A percentile compares a stretch with the other conserved stretches of the same genome.
These are phyloP conservation scores for Colletotrichum acutatum DNA, from an alignment of 2,329 filamentous ascomycete genomes.

Conservation along the genomic window DNA sequence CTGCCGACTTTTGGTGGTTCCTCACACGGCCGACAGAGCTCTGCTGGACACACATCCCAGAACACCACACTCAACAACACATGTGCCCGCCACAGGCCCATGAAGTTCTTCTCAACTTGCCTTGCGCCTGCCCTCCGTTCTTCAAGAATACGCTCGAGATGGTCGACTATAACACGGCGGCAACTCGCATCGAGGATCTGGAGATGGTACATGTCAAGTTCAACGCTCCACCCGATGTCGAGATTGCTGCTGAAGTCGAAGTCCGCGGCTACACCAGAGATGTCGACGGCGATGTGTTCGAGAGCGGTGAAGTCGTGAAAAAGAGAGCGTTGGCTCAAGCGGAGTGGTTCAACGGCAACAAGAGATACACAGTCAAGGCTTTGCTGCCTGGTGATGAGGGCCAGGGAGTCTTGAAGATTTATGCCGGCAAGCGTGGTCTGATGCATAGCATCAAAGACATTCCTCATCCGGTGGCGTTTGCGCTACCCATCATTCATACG, in stretches of 20 bases:
- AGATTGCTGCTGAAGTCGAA: slow-evolving; percentile 93
- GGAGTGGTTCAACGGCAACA: slow-evolving; percentile 88
- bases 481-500: slow-evolving; percentile 88
- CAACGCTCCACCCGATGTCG: slow-evolving; percentile 87
- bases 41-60: slow-evolving; percentile 95
- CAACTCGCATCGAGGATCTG: slow-evolving; percentile 86
- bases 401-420: slow-evolving; percentile 87
- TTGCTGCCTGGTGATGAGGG: slow-evolving; percentile 92
- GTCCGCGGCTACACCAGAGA: slow-evolving; percentile 83
- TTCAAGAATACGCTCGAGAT: slow-evolving; percentile 86
- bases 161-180: slow-evolving; percentile 89
- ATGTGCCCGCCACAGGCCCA: slow-evolving; percentile 89
- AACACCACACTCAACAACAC: slow-evolving; percentile 89
- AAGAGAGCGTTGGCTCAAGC: slow-evolving; percentile 92
- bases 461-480: slow-evolving; percentile 88
- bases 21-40: slow-evolving; percentile 88
- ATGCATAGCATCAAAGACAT: slow-evolving; percentile 99
- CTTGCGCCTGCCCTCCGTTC: slow-evolving; percentile 86
- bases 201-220: slow-evolving; percentile 94
- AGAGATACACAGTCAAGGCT: slow-evolving; percentile 94
- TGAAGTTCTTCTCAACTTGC: slow-evolving; percentile 86
- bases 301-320: slow-evolving; percentile 86
- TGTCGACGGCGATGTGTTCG: slow-evolving; percentile 90
- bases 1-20: slow-evolving; percentile 93
- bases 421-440: slow-evolving; percentile 91